These are phyloP conservation scores for Coniochaeta sp. DNA, from an alignment of 2,329 filamentous ascomycete genomes.

Conservation along the genomic window DNA sequence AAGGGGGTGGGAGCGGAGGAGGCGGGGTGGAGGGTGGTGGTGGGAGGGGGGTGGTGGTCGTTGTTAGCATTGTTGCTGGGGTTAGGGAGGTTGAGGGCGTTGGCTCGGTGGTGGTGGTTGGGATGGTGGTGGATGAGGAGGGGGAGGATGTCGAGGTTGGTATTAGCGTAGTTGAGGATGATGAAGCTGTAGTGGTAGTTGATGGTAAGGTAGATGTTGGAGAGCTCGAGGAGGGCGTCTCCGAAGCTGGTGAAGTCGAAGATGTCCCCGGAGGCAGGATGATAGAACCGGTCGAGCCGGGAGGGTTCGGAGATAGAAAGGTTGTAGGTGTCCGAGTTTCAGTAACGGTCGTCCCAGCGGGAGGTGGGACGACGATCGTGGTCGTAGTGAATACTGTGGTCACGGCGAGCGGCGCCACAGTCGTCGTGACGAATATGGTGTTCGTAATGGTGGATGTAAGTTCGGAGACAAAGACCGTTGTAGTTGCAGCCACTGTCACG, in stretches of 20 bases:
- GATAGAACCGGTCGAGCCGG: neutral
- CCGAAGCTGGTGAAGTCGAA: neutral
- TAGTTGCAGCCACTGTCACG: conserved; percentile 5
- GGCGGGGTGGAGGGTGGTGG: conserved; percentile 1
- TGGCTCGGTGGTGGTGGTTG: neutral
- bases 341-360: neutral
- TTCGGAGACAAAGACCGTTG: conserved; percentile 7
- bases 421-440: conserved; percentile 11
- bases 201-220: neutral
- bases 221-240: neutral
- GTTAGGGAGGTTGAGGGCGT: neutral
- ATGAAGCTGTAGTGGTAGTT: neutral
- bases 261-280: neutral
- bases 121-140: neutral
- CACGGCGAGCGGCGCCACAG: conserved; percentile 7
- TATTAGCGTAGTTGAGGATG: neutral
- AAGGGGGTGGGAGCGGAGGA: conserved; percentile 3
- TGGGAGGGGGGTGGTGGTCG: conserved; percentile 5
- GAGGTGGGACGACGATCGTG: neutral
- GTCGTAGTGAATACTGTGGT: conserved; percentile 9
- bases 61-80: neutral
- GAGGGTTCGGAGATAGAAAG: neutral
- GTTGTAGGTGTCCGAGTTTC: neutral
- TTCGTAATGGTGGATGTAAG: conserved; percentile 5
- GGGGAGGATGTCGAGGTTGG: neutral